A percentile compares a stretch with the other conserved stretches of the same genome.
Evolutionary conservation across 2,329 filamentous ascomycete genomes (phyloP).

Genomic region (Trichoderma oligosporum): DNA sequence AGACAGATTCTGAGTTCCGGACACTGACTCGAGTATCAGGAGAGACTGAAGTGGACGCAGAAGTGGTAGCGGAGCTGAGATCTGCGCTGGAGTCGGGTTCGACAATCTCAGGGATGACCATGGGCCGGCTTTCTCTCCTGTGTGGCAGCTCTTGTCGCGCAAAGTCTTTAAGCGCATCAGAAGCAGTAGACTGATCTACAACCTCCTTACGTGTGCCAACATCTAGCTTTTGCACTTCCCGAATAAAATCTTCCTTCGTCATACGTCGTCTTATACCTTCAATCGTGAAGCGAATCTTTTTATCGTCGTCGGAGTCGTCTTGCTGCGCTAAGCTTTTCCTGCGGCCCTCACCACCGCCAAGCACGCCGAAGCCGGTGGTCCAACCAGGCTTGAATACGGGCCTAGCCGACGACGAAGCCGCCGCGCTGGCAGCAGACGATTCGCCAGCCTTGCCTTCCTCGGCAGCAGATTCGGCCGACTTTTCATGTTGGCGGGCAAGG

Average conservation of each 20-base stretch:
- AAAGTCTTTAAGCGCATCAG: constrained; percentile 46
- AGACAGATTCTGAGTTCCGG: constrained; percentile 22
- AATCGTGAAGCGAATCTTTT: constrained; percentile 72
- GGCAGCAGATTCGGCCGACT: constrained; percentile 30
- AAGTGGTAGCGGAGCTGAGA: constrained; percentile 22
- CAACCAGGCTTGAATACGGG: constrained; percentile 46
- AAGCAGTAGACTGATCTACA: constrained; percentile 48
- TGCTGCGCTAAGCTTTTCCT: constrained; percentile 42
- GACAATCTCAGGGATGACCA: constrained; percentile 23
- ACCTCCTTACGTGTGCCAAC: constrained; percentile 57
- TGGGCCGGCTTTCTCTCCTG: constrained; percentile 12
- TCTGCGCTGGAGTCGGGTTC: constrained; percentile 23
- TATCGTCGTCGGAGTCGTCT: constrained; percentile 60
- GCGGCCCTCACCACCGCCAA: constrained; percentile 34
- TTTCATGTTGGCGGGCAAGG: constrained; percentile 40
- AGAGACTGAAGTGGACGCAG: constrained; percentile 9
- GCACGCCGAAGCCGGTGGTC: constrained; percentile 42
- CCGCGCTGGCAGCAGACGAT: neutral
- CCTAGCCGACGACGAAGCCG: constrained; percentile 30
- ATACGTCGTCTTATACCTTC: constrained; percentile 68
- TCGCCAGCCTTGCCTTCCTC: constrained; percentile 32
- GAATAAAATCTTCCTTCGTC: constrained; percentile 76
- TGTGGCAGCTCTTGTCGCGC: constrained; percentile 41
- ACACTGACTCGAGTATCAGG: constrained; percentile 1
- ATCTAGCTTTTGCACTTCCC: constrained; percentile 69